Conservation (phyloP, 192 early-diverging fungal genomes). For the Linnemannia hyalina region DNA sequence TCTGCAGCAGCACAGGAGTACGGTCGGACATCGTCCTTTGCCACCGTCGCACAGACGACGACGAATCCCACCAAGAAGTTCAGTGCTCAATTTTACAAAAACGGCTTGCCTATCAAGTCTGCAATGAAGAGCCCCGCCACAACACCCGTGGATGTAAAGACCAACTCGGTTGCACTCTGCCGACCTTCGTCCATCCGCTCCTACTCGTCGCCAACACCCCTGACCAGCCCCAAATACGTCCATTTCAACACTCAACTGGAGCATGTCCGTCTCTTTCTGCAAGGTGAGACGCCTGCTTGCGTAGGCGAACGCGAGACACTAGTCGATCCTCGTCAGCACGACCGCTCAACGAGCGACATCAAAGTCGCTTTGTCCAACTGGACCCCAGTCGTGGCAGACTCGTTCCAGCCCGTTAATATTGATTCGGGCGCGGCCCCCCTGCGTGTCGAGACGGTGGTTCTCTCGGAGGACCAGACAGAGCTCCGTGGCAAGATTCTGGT, state of each 20-base stretch:
- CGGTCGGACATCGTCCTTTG: neutral
- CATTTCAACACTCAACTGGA: constrained; percentile 79
- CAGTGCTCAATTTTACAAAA: constrained; percentile 42
- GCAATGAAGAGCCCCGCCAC: constrained; percentile 38
- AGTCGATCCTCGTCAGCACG: constrained; percentile 32
- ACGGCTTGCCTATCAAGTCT: constrained; percentile 48
- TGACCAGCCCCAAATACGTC: constrained; percentile 71
- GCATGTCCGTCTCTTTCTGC: constrained; percentile 77
- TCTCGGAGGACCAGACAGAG: constrained; percentile 63
- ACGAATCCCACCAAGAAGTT: constrained; percentile 13
- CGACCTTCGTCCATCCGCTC: constrained; percentile 38
- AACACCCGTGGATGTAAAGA: neutral
- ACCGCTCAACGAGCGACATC: constrained; percentile 29
- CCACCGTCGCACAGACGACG: neutral
- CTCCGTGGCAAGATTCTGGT: constrained; percentile 81
- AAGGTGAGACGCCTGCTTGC: constrained; percentile 71
- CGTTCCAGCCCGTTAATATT: constrained; percentile 58
- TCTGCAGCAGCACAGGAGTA: neutral
- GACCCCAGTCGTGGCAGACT: constrained; percentile 18
- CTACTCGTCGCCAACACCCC: constrained; percentile 47
- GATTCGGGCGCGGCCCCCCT: constrained; percentile 27
- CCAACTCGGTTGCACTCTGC: neutral
- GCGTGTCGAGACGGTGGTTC: constrained; percentile 66
- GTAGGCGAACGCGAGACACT: constrained; percentile 54
- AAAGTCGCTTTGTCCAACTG: constrained; percentile 54